phyloP scores from a whole-genome alignment of 1,284 basidiomycete species.

The Tremellales sp. region DNA sequence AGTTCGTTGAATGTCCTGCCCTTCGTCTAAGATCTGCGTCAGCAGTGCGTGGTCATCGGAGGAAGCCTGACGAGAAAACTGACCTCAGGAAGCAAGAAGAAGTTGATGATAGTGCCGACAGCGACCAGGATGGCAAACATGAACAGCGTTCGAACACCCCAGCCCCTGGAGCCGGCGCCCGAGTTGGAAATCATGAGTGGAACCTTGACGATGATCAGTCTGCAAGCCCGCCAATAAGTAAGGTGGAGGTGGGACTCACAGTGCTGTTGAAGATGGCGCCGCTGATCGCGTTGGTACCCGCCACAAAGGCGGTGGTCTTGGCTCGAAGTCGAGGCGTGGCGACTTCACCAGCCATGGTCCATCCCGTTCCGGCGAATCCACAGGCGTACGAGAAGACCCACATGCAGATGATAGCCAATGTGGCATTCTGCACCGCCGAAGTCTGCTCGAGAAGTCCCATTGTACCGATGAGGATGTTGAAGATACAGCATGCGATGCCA shows the following conservation, averaged over 20 bases:
- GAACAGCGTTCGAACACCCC: constrained; percentile 10
- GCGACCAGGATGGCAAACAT: constrained; percentile 19
- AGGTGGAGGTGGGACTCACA: neutral
- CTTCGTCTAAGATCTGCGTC: neutral
- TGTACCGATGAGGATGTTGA: constrained; percentile 13
- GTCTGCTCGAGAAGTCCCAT: constrained; percentile 10
- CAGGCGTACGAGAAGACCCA: constrained; percentile 11
- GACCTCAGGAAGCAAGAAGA: constrained; percentile 23
- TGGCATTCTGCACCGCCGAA: constrained; percentile 5
- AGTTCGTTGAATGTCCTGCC: neutral
- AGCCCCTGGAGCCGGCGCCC: constrained; percentile 1
- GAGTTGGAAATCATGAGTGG: constrained; percentile 20
- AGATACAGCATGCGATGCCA: constrained; percentile 5
- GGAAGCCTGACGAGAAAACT: no score
- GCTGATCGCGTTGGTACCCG: constrained; percentile 6
- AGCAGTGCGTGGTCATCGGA: no score
- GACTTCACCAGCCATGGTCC: constrained; percentile 9
- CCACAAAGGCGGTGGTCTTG: constrained; percentile 7
- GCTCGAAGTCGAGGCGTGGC: constrained; percentile 9
- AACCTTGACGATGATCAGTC: no score
- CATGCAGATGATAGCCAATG: constrained; percentile 9
- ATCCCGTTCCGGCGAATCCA: constrained; percentile 13
- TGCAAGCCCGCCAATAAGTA: no score
- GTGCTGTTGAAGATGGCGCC: constrained; percentile 16
- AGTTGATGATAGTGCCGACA: constrained; percentile 10